A percentile compares a stretch with the other conserved stretches of the same genome.
phyloP scores from a whole-genome alignment of 805 yeast genomes.

The Ascoidea rubescens region DNA sequence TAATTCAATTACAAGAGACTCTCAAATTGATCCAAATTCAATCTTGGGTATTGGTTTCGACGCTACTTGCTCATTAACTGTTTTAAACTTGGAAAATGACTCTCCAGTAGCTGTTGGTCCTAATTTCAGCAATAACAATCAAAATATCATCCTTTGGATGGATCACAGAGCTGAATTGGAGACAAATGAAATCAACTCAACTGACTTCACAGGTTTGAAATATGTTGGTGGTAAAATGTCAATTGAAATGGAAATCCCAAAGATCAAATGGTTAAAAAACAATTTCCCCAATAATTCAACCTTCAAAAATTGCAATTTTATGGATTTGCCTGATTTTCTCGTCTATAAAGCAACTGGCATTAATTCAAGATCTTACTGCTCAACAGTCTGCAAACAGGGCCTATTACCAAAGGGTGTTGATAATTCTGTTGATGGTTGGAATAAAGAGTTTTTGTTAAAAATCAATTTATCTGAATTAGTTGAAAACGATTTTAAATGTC shows the following conservation, averaged over 20 bases:
- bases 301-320: constrained; percentile 59
- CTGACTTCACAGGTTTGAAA: constrained; percentile 65
- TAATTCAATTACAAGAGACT: constrained; percentile 55
- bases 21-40: constrained; percentile 51
- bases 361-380: constrained; percentile 79
- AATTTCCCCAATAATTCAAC: constrained; percentile 45
- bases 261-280: constrained; percentile 90
- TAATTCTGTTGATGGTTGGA: constrained; percentile 81
- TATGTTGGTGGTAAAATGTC: constrained; percentile 98
- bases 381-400: constrained; percentile 93
- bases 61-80: constrained; percentile 94
- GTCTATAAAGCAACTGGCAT: constrained; percentile 84
- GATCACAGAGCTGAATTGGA: constrained; percentile 88
- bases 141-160: constrained; percentile 94
- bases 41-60: constrained; percentile 90
- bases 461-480: constrained; percentile 68
- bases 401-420: constrained; percentile 88
- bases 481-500: constrained; percentile 57
- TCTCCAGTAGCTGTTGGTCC: constrained; percentile 87
- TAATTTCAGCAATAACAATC: constrained; percentile 54
- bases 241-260: constrained; percentile 96
- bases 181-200: constrained; percentile 67
- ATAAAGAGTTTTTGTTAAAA: constrained; percentile 52
- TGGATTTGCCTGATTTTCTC: constrained; percentile 83
- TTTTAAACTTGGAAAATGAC: constrained; percentile 47